Evolutionary conservation across 305 asterid genomes (phyloP).

Genomic region (Coffea humblotiana): DNA sequence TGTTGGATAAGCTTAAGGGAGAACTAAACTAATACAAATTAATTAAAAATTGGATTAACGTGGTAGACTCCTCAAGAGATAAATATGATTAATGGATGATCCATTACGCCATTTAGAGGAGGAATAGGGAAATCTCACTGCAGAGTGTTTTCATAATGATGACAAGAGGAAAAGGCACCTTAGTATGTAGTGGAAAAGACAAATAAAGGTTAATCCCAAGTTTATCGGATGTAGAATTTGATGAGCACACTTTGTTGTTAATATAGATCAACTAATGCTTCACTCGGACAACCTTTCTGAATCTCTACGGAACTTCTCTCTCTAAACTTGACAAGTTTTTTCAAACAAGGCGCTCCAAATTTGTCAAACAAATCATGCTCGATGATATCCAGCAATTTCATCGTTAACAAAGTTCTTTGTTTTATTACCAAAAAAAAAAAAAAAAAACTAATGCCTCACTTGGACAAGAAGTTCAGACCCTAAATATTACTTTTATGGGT

Average conservation of each 20-base stretch:
- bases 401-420: too few relatives aligned
- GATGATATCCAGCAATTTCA: too few relatives aligned
- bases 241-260: background rate
- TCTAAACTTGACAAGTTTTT: too few relatives aligned
- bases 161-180: background rate
- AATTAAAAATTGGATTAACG: background rate
- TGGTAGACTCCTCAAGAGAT: conserved; percentile 6
- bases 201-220: background rate
- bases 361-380: too few relatives aligned
- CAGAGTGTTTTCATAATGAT: background rate
- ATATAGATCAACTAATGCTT: background rate
- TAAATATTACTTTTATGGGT: background rate
- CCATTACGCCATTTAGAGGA: conserved; percentile 16
- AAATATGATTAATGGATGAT: conserved; percentile 6
- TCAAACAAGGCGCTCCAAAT: too few relatives aligned
- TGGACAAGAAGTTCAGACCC: background rate
- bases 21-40: background rate
- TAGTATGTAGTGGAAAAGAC: background rate
- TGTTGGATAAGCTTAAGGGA: background rate
- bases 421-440: too few relatives aligned
- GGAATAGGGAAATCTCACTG: background rate
- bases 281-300: background rate
- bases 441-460: background rate
- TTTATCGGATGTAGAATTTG: background rate
- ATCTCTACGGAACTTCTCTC: too few relatives aligned